Evolutionary conservation across 225 moss, liverwort and hornwort genomes (phyloP), one percentile per base, ranked within the genome.

Genomic region (Straminergon stramineum): DNA sequence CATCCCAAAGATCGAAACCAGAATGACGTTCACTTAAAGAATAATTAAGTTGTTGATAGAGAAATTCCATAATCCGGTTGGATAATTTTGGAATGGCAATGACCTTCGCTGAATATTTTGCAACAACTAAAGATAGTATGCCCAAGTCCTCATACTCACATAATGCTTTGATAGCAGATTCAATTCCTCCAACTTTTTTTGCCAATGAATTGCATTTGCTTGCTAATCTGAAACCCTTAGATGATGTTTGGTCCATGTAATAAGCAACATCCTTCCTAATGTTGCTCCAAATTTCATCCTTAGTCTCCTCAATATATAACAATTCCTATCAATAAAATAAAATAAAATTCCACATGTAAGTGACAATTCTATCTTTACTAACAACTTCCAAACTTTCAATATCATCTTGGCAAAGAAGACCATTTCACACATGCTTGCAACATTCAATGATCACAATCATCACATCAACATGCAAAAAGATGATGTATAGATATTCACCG

Each of bases 261-360:
- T 28, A 43, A 74, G 30, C 74, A 74, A 74, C 45, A 30, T 27
- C 45, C 10, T 43, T 74, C 2, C 45, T 45, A 43, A 10, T 74
- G 5, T 6, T 74, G 17, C 45, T 43, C 2, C 5, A 0, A 2
- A 45, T 4, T 21, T 68, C 4, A 0, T 6, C 68, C 48, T 48
- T 10, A 48, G 48, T 48, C 9, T 48, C 48, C 9, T 48, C 48
- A 48, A 48, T 48, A 48, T 48, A 9, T 48, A 10, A 48, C 48
- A 48, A 48, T 48, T 10, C 48, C 48, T 48, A 48, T 9, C 48
- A 10, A 48, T 48, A 48, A 48, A 48, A 48, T 7, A 48, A 48
- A 48, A 48, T 7, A 75, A 16, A 35, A 6, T 0, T 34, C 21
- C 4, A 32, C 4, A 0, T 55, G 15, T 55, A 0, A 78, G 3